phyloP scores from a whole-genome alignment of 176 grass and related monocot species.

The Eragrostis nindensis region DNA sequence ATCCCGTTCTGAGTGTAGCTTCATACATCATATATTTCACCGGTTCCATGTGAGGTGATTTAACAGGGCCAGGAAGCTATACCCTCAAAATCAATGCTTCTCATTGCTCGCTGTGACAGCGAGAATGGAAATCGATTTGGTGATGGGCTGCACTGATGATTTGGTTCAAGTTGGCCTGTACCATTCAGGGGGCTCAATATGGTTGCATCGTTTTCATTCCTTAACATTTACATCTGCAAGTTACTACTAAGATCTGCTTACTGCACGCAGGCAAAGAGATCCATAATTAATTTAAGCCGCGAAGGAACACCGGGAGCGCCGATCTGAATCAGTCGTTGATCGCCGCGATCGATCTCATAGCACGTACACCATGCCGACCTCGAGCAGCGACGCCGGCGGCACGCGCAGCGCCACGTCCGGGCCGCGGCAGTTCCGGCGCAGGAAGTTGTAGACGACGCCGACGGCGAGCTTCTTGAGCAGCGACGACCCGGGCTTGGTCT shows the following conservation, averaged over 20 bases:
- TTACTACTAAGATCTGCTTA: background rate
- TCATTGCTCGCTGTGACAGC: no score
- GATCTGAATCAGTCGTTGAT: conserved; percentile 29
- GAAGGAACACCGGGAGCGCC: background rate
- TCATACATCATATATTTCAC: background rate
- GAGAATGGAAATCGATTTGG: no score
- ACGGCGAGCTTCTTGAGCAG: conserved; percentile 76
- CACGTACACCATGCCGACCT: conserved; percentile 99
- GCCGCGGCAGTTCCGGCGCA: conserved; percentile 87
- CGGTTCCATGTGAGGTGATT: no score
- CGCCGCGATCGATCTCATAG: conserved; percentile 74
- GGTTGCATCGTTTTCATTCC: background rate
- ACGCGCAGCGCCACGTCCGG: conserved; percentile 83
- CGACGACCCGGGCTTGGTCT: conserved; percentile 80
- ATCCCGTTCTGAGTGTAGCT: background rate
- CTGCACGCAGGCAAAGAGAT: conserved; percentile 20
- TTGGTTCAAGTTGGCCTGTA: no score
- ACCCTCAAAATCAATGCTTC: no score
- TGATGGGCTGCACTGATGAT: no score
- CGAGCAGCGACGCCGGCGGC: conserved; percentile 91
- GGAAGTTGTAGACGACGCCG: conserved; percentile 78
- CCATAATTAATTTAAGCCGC: background rate
- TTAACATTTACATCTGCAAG: background rate
- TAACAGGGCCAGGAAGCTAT: no score
- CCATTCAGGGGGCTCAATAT: conserved; percentile 2